phyloP scores from a whole-genome alignment of 345 rosid genomes.

The Citrus cavaleriei region DNA sequence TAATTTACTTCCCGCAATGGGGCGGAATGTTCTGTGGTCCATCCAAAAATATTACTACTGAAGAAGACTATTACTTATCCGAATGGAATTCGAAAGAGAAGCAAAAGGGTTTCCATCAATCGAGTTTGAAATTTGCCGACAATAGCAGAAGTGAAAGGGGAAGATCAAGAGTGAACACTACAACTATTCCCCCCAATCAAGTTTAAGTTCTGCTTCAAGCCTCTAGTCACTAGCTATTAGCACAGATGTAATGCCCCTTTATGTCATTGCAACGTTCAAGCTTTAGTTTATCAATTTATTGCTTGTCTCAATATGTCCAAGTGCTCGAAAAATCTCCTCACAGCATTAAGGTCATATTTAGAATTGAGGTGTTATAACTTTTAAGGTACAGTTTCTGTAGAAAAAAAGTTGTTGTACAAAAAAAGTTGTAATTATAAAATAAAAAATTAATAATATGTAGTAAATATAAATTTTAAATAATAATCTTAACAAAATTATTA shows the following conservation, averaged over 20 bases:
- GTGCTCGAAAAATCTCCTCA: neutral
- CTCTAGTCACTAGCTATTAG: neutral
- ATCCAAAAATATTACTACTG: conserved; percentile 35
- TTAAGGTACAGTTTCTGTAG: fast-evolving
- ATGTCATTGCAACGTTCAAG: neutral
- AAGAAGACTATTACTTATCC: conserved; percentile 73
- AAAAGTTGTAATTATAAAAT: fast-evolving
- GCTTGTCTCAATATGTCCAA: neutral
- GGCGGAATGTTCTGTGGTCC: conserved; percentile 93
- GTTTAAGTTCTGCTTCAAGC: conserved; percentile 13
- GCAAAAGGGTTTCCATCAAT: conserved; percentile 43
- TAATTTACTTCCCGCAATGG: conserved; percentile 89
- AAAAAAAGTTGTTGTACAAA: too few relatives aligned
- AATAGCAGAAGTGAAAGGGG: conserved; percentile 74
- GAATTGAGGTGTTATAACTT: too few relatives aligned
- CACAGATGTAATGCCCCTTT: neutral
- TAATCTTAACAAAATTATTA: too few relatives aligned
- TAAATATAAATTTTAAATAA: too few relatives aligned
- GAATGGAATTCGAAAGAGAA: conserved; percentile 67
- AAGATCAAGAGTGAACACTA: conserved; percentile 4
- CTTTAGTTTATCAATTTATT: neutral
- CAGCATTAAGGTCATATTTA: neutral
- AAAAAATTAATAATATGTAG: too few relatives aligned
- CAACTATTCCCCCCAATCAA: conserved; percentile 8
- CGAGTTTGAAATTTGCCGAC: conserved; percentile 68